Evolutionary conservation across 495 filamentous ascomycete genomes (phyloP), one percentile per base, ranked within the genome.

Genomic region (Penicillium goetzii): DNA sequence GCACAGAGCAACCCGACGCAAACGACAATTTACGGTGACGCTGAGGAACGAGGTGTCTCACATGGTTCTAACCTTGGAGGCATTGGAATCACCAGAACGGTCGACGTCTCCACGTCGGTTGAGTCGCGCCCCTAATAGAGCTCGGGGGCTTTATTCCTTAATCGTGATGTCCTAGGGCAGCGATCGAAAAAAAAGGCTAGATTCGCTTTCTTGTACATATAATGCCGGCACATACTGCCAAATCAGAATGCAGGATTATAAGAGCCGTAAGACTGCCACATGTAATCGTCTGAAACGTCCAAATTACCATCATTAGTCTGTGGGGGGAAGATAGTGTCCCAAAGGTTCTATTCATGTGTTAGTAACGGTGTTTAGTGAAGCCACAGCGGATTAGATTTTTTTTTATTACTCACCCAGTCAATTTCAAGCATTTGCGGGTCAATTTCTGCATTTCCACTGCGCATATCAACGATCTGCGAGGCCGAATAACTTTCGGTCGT

Each of bases 1-100:
- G 66, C 62, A 17, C 68, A 74, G 60, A 60, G 65, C 10, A 62
- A 67, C 28, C 66, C 70, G 15, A 67, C 60, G 59, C 55, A 73
- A 51, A 73, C 70, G 4, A 59, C 63, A 4, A 58, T 75, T 6
- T 59, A 58, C 4, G 62, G 66, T 1, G 63, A 68, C 26, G 62
- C 50, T 12, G 58, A 40, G 45, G 17, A 52, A 40, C 49, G 47
- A 12, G 43, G n/a, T 6, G 19, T 30, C 28, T 6, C 28, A 2
- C 30, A 40, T 10, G n/a, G 14, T 17, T 12, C 41, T 15, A 23
- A 32, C 5, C 36, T 61, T n/a, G 40, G 32, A 36, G 58, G 60
- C 1, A 54, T 71, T 53, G 70, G 68, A 12, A 69, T 73, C 28
- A 67, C 68, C n/a, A 69, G 67, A 43, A 71, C 72, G 6, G 68